These are phyloP conservation scores for Lonicera japonica DNA, from an alignment of 129 eudicot species.

Conservation along the genomic window DNA sequence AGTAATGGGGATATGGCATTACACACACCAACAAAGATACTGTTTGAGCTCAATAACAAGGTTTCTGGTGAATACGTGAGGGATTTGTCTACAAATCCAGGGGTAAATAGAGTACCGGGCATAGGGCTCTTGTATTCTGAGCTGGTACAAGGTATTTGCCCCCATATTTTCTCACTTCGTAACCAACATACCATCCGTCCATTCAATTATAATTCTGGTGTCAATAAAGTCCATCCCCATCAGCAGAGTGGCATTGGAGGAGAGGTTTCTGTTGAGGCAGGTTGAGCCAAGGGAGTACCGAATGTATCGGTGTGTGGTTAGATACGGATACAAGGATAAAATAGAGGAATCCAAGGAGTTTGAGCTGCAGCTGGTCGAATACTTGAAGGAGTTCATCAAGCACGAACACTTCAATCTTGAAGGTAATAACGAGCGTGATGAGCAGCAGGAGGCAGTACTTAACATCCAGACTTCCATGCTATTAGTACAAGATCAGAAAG, in stretches of 20 bases:
- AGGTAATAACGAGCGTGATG: neutral
- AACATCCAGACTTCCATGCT: conserved; percentile 1
- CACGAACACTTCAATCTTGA: conserved; percentile 13
- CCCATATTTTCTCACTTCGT: conserved; percentile 42
- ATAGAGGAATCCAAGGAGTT: conserved; percentile 15
- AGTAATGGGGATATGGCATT: conserved; percentile 44
- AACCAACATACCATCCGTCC: conserved; percentile 29
- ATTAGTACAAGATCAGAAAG: too few relatives aligned
- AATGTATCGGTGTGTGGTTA: conserved; percentile 23
- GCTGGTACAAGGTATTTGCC: conserved; percentile 38
- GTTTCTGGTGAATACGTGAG: conserved; percentile 21
- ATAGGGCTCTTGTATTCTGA: conserved; percentile 40
- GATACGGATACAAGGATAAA: conserved; percentile 29
- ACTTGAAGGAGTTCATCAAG: too few relatives aligned
- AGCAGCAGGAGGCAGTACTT: neutral
- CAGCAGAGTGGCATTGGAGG: conserved; percentile 21
- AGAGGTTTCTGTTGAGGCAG: conserved; percentile 26
- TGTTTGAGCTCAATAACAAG: conserved; percentile 37
- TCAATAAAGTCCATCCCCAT: conserved; percentile 32
- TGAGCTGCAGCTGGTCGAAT: conserved; percentile 13
- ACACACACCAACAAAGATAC: conserved; percentile 21
- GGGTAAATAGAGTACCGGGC: too few relatives aligned
- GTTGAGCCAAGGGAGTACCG: conserved; percentile 21
- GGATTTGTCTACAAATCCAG: conserved; percentile 17
- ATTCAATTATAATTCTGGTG: conserved; percentile 26